phyloP scores from a whole-genome alignment of 805 yeast genomes.

The Metschnikowia kunwiensis region DNA sequence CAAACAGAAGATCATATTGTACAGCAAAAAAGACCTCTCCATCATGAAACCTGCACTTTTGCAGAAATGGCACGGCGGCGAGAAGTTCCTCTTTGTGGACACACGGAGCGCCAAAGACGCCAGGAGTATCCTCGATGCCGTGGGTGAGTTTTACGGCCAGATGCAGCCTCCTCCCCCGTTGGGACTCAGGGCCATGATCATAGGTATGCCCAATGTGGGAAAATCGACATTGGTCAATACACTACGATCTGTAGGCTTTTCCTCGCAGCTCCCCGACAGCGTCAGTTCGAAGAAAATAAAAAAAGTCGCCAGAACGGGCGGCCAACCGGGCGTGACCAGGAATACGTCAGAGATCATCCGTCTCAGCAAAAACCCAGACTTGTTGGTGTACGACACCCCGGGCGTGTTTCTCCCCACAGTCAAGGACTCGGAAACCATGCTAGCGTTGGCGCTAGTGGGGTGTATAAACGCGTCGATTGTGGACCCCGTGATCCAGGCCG shows the following conservation, averaged over 20 bases:
- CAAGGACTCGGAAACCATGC: constrained; percentile 63
- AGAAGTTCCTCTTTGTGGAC: constrained; percentile 50
- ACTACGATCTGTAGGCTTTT: constrained; percentile 47
- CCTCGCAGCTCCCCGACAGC: constrained; percentile 19
- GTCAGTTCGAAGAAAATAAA: constrained; percentile 35
- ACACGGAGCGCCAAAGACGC: constrained; percentile 53
- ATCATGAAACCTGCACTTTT: constrained; percentile 36
- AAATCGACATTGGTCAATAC: constrained; percentile 84
- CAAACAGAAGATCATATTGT: constrained; percentile 59
- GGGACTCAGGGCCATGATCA: constrained; percentile 72
- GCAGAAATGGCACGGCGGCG: constrained; percentile 35
- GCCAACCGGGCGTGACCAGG: constrained; percentile 87
- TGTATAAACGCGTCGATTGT: constrained; percentile 66
- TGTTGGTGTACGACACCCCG: constrained; percentile 83
- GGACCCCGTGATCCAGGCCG: constrained; percentile 85
- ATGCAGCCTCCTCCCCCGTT: constrained; percentile 75
- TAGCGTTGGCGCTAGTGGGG: constrained; percentile 69
- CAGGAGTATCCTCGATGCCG: constrained; percentile 44
- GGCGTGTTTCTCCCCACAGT: constrained; percentile 85
- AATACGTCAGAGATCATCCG: constrained; percentile 72
- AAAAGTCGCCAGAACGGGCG: constrained; percentile 83
- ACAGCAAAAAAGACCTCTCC: constrained; percentile 72
- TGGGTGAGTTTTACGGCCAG: constrained; percentile 43
- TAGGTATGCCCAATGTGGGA: constrained; percentile 98
- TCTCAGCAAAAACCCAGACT: constrained; percentile 56